These are phyloP conservation scores for Taphrina pruni DNA, from an alignment of 1,139 yeast species.

Conservation along the genomic window DNA sequence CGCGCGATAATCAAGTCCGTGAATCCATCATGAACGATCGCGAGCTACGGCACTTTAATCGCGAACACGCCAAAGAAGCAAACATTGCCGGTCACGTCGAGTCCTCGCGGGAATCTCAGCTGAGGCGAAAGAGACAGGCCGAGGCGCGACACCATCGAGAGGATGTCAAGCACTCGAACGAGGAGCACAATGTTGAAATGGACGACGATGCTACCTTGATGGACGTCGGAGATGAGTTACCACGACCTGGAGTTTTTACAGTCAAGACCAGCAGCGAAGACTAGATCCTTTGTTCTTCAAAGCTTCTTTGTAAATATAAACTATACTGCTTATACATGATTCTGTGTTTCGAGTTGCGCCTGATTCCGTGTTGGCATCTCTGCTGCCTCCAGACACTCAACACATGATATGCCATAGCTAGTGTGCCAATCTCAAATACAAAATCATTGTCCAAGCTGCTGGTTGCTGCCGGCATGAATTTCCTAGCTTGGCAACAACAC, in stretches of 20 bases:
- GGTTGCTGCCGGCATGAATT: background rate
- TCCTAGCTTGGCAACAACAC: background rate
- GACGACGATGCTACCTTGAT: background rate
- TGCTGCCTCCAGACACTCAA: no score
- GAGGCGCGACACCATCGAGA: background rate
- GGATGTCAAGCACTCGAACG: background rate
- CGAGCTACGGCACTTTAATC: slow-evolving; percentile 10
- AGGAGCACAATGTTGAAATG: background rate
- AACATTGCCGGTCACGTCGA: slow-evolving; percentile 5
- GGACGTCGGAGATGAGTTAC: background rate
- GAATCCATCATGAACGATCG: background rate
- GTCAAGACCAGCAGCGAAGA: slow-evolving; percentile 20
- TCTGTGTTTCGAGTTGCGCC: no score
- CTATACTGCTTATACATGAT: no score
- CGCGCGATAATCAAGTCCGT: background rate
- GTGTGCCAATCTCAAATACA: no score
- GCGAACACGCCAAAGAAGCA: slow-evolving; percentile 11
- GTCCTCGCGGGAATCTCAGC: background rate
- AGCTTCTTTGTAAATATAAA: background rate
- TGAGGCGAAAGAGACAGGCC: slow-evolving; percentile 1
- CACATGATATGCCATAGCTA: no score
- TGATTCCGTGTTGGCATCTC: no score
- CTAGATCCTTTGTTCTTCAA: background rate
- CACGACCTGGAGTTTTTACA: slow-evolving; percentile 1
- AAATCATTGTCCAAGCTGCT: no score